phyloP scores from a whole-genome alignment of 2,329 filamentous ascomycete genomes.

The Aspergillus japonicus region DNA sequence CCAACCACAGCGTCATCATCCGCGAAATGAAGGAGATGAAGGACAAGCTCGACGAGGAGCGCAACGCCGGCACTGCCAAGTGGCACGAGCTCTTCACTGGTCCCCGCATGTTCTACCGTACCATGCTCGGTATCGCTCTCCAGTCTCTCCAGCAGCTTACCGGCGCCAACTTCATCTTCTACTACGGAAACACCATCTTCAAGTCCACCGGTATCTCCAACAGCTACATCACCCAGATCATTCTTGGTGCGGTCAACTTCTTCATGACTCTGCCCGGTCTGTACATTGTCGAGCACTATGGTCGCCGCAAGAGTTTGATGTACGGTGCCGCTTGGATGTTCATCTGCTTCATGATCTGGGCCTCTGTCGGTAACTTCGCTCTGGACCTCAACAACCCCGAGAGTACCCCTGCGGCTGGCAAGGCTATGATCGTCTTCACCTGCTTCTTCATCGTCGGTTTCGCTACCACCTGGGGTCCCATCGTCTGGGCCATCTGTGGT shows the following conservation, averaged over 20 bases:
- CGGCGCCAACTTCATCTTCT: constrained; percentile 53
- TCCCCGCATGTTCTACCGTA: constrained; percentile 50
- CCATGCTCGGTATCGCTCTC: constrained; percentile 45
- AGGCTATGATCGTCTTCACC: constrained; percentile 69
- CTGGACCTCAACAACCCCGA: constrained; percentile 42
- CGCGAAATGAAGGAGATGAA: constrained; percentile 60
- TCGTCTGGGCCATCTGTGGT: constrained; percentile 46
- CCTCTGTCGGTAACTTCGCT: constrained; percentile 54
- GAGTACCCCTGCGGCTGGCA: constrained; percentile 53
- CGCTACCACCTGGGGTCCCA: constrained; percentile 69
- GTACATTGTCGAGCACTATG: constrained; percentile 68
- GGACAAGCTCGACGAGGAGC: constrained; percentile 58
- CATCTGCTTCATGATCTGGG: constrained; percentile 61
- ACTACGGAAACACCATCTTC: constrained; percentile 62
- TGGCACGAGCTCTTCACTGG: constrained; percentile 49
- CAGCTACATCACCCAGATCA: constrained; percentile 66
- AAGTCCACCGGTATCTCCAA: constrained; percentile 64
- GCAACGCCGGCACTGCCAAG: constrained; percentile 38
- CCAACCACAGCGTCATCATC: constrained; percentile 55
- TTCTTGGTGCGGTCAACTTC: constrained; percentile 68
- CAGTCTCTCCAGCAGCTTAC: constrained; percentile 51
- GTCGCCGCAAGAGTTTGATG: constrained; percentile 67
- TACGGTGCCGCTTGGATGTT: constrained; percentile 68
- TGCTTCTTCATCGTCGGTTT: constrained; percentile 75
- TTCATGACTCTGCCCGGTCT: constrained; percentile 65